Percentiles rank a stretch among this genome's conserved stretches.
phyloP scores from a whole-genome alignment of 495 filamentous ascomycete genomes.

The Aspergillus mulundensis region DNA sequence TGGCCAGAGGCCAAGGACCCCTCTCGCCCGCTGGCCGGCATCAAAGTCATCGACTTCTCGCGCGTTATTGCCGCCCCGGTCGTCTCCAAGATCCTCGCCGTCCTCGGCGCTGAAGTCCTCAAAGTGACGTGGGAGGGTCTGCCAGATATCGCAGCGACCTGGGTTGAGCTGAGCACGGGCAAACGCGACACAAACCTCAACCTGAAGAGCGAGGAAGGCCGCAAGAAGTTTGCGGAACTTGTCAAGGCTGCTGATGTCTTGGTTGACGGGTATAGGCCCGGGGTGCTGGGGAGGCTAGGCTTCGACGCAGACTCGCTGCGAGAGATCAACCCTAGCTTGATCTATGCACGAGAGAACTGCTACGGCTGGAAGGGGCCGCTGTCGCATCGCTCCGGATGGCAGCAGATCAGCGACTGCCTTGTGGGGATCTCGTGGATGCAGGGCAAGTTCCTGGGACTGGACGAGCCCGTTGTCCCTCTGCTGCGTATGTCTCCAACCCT shows the following conservation, averaged over 20 bases:
- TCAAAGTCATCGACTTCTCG: slow-evolving; percentile 54
- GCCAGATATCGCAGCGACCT: slow-evolving; percentile 61
- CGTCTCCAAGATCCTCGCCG: slow-evolving; percentile 53
- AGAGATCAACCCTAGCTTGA: background rate
- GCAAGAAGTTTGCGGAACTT: slow-evolving; percentile 41
- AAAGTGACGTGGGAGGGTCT: slow-evolving; percentile 59
- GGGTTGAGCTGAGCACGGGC: slow-evolving; percentile 62
- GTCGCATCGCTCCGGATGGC: slow-evolving; percentile 39
- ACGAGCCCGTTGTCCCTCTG: background rate
- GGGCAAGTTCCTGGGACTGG: background rate
- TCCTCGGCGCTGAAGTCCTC: slow-evolving; percentile 56
- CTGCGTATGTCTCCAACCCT: background rate
- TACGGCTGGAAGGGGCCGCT: slow-evolving; percentile 55
- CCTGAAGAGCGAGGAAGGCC: slow-evolving; percentile 40
- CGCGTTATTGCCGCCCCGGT: slow-evolving; percentile 49
- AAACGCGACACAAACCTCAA: slow-evolving; percentile 51
- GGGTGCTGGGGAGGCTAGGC: slow-evolving; percentile 37
- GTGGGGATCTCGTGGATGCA: background rate
- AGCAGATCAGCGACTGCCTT: slow-evolving; percentile 11
- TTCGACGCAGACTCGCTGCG: background rate
- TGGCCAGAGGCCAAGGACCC: background rate
- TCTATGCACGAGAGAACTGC: slow-evolving; percentile 54
- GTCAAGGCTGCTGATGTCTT: slow-evolving; percentile 45
- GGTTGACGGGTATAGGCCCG: slow-evolving; percentile 57
- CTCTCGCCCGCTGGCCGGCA: background rate